These are phyloP conservation scores for Hemileccinum impolitum DNA, from an alignment of 768 basidiomycete genomes.

Conservation along the genomic window DNA sequence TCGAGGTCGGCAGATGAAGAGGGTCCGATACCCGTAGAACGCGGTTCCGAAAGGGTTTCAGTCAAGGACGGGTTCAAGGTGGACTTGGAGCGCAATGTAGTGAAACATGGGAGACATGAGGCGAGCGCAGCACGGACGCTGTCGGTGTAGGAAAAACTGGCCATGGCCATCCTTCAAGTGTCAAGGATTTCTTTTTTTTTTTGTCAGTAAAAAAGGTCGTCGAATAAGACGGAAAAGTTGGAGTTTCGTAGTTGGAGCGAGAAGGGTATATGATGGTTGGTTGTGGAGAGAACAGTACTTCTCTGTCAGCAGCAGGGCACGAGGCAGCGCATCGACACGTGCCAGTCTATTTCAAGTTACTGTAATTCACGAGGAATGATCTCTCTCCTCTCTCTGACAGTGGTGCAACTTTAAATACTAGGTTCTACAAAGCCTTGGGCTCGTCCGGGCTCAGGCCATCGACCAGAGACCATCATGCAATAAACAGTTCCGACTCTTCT, in stretches of 20 bases:
- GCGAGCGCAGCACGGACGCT: constrained; percentile 53
- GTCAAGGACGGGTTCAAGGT: constrained; percentile 16
- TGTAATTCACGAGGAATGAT: too few relatives aligned
- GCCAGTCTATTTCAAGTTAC: too few relatives aligned
- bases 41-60: constrained; percentile 23
- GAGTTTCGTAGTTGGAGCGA: too few relatives aligned
- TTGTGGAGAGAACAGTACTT: too few relatives aligned
- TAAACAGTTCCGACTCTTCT: too few relatives aligned
- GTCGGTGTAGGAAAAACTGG: constrained; percentile 60
- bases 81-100: constrained; percentile 33
- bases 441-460: too few relatives aligned
- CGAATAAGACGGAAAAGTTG: neutral
- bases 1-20: constrained; percentile 39
- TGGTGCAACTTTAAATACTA: too few relatives aligned
- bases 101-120: constrained; percentile 59
- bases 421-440: too few relatives aligned
- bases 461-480: too few relatives aligned
- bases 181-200: neutral
- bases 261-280: neutral
- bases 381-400: too few relatives aligned
- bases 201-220: neutral
- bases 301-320: too few relatives aligned
- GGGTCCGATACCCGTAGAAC: constrained; percentile 12
- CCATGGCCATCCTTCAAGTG: constrained; percentile 29
- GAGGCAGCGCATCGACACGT: too few relatives aligned